Base-by-base conservation (phyloP, 1,284 basidiomycete species). In the Sporisorium iseilematis-ciliati region DNA sequence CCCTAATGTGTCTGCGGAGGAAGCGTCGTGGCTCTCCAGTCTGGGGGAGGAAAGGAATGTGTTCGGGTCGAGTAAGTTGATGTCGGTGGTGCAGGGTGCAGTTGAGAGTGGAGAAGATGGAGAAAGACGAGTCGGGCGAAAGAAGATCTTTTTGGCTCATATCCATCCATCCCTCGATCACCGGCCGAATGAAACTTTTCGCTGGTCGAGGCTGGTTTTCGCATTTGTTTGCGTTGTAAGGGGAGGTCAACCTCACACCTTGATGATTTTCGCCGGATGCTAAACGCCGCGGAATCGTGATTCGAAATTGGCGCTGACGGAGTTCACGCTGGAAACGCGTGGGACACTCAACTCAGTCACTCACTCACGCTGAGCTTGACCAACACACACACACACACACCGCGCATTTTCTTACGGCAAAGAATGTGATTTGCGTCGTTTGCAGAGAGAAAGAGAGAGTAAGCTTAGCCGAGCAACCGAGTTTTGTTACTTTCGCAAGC, bases 121-220 rank as follows among this genome's bases (percentile, higher is more conserved):
- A 43, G 14, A 50, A 56, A 31, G 43, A 55, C 35, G 65, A 73
- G 70, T 73, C 70, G 70, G 57, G 65, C 70, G 70, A 73, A 67
- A 73, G 70, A 73, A 67, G 41, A n/a, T 31, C 33, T 40, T 35
- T 61, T 54, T 45, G 50, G 26, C 29, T 50, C 21, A n/a, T 21
- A n/a, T 33, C 29, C n/a, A 26, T 40, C 40, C 43, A n/a, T 11
- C 7, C 14, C 35, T 38, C 35, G 70, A 73, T 73, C 70, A 73
- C 70, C 65, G 70, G 70, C 70, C 70, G 70, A 73, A 67, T 60
- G 65, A 67, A 48, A 38, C 35, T 38, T 38, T 38, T 35, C 33
- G 33, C 14, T 16, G 12, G 12, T 14, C 35, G 8, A 38, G 35
- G 35, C 35, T 38, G 35, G 16, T 48, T 48, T 31, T 48, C 46